Evolutionary conservation across 305 asterid genomes (phyloP).

Genomic region (Fraxinus sp.): DNA sequence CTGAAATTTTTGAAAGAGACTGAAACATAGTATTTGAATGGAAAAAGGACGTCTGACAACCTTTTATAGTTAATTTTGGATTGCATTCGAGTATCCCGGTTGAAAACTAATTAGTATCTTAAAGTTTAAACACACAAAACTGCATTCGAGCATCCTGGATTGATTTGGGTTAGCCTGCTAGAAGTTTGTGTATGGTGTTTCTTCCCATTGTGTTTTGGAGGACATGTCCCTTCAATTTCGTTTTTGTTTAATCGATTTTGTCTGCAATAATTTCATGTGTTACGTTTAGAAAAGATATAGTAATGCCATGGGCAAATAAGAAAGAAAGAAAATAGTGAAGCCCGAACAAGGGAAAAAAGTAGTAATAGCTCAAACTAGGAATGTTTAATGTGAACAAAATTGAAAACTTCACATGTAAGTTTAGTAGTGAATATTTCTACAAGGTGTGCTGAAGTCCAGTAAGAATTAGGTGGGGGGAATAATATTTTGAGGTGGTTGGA

Average conservation of each 20-base stretch:
- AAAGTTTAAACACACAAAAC: not conserved
- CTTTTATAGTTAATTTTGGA: not conserved
- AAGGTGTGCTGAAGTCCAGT: not conserved
- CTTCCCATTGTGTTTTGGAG: not conserved
- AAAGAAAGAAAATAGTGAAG: not conserved
- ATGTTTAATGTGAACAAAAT: not conserved
- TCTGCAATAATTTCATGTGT: not conserved
- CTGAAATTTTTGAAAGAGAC: slow-evolving; percentile 1
- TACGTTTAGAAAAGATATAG: not conserved
- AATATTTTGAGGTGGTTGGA: not conserved
- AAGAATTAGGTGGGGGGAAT: not conserved
- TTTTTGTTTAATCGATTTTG: not conserved
- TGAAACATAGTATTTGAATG: not conserved
- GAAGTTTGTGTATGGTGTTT: not conserved
- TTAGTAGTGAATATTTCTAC: not conserved
- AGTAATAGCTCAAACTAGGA: not conserved
- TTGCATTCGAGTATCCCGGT: not conserved
- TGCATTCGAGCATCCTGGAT: not conserved
- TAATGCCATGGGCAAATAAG: not conserved
- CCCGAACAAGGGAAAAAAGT: not conserved
- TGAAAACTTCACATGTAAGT: not conserved
- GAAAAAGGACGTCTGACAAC: not conserved
- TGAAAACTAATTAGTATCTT: slow-evolving; percentile 13
- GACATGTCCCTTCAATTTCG: not conserved
- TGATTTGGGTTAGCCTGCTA: not conserved